phyloP scores from a whole-genome alignment of 169 alveolate genomes.

The Eimeria sp. region DNA sequence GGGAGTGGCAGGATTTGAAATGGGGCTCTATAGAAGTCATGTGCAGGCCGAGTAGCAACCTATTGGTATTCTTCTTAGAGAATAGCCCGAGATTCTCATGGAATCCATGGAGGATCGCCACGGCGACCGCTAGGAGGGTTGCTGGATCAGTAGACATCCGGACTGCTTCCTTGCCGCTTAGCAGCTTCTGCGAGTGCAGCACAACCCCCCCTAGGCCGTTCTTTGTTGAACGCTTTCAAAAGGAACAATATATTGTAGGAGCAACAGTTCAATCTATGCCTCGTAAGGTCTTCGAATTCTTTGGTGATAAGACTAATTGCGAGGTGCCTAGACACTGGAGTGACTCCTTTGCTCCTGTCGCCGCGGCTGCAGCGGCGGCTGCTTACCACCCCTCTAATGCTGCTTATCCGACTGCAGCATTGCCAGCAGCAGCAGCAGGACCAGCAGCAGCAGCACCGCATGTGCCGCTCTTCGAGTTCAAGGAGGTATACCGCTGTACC shows the following conservation, averaged over 20 bases:
- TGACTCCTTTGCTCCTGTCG: not conserved
- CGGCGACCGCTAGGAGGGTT: not conserved
- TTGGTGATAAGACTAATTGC: not conserved
- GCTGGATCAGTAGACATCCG: not conserved
- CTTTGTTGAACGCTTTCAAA: not conserved
- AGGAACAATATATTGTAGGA: not conserved
- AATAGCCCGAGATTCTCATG: not conserved
- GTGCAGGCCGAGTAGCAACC: not conserved
- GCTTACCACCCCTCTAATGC: not conserved
- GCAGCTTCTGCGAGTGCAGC: not conserved
- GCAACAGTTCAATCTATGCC: not conserved
- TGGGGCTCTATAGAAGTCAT: constrained; percentile 3
- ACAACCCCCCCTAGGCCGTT: not conserved
- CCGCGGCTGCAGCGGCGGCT: not conserved
- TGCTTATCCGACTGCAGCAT: not conserved
- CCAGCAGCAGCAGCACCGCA: not conserved
- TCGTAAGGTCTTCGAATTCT: not conserved
- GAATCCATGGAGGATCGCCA: not conserved
- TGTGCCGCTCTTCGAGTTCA: not conserved
- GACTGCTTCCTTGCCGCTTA: not conserved
- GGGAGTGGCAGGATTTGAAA: not conserved
- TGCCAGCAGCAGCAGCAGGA: not conserved
- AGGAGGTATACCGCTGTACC: not conserved
- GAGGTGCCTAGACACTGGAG: not conserved
- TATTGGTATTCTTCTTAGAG: not conserved